Conservation (phyloP, 2,329 filamentous ascomycete genomes). For the Phialophora verrucosa region DNA sequence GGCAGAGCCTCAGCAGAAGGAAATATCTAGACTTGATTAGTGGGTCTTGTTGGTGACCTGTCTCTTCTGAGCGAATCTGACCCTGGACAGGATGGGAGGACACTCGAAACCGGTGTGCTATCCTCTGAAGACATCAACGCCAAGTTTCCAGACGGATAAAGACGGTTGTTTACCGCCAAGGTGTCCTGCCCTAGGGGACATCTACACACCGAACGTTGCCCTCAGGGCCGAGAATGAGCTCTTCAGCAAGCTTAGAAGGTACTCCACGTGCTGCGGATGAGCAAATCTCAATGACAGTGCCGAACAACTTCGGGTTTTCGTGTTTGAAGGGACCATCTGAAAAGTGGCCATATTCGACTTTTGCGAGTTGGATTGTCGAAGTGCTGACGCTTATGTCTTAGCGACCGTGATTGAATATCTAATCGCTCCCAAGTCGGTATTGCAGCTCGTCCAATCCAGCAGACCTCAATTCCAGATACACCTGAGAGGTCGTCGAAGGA, state of each 20-base stretch:
- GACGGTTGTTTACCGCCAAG: background rate
- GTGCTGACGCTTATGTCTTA: too few species aligned
- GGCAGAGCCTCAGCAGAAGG: background rate
- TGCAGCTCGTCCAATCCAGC: too few species aligned
- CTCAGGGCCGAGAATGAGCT: background rate
- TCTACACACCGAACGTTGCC: background rate
- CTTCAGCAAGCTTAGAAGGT: background rate
- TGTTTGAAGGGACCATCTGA: background rate
- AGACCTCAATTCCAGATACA: too few species aligned
- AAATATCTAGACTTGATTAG: background rate
- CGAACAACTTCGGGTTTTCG: background rate
- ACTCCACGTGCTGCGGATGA: background rate
- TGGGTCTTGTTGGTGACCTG: background rate
- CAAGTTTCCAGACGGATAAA: background rate
- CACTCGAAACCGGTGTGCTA: background rate
- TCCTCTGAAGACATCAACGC: background rate
- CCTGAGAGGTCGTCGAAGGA: too few species aligned
- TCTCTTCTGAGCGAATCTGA: background rate
- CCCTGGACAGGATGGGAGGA: background rate
- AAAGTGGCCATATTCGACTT: background rate
- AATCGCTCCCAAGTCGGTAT: too few species aligned
- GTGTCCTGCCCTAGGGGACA: background rate
- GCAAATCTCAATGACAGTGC: background rate
- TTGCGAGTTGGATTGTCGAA: background rate
- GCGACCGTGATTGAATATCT: too few species aligned